Base-by-base conservation (phyloP, 345 rosid species). In the Iberis pinnata region DNA sequence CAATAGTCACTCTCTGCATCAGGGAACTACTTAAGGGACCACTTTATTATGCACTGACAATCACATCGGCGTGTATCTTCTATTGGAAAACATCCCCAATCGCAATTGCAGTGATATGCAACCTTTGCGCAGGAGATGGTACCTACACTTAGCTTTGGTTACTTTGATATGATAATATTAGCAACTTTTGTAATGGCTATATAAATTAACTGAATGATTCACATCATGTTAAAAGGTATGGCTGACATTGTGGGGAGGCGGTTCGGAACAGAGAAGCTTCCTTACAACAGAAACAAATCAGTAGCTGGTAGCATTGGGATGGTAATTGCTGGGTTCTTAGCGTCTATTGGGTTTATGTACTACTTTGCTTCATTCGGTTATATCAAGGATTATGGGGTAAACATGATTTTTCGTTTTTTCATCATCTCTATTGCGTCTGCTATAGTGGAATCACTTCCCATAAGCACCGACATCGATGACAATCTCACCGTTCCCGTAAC, bases 61-160 rank as follows among this genome's bases (percentile, higher is more conserved):
- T 88, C 51, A 77, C 95, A 7, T 18, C 60, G 25, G 83, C 97
- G 9, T 73, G 80, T 56, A 62, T 65, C 24, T 24, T 79, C 65
- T 88, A 76, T 57, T 88, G 97, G 97, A 81, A 84, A 66, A 68
- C 80, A 65, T 81, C 97, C 39, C 96, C 98, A 1, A 53, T 78
- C 25, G 75, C 78, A 20, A 70, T 92, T 58, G 93, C 95, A 12
- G 80, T 88, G 51, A 41, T 88, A 62, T 88, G 95, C 75, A 92
- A 92, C 74, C 78, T 92, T 43, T 88, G 98, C 32, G 98, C 98
- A 37, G 98, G 98, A 81, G 98, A 92, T 75, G 98, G 98, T 92
- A 76, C 14, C 18, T 60, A 49, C 18, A 49, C 24, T 47, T 25
- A 15, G 27, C 61, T 67, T 14, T 52, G 14, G 25, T 67, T n/a